Conservation (phyloP, 2,329 filamentous ascomycete genomes). For the Phoma sp. region DNA sequence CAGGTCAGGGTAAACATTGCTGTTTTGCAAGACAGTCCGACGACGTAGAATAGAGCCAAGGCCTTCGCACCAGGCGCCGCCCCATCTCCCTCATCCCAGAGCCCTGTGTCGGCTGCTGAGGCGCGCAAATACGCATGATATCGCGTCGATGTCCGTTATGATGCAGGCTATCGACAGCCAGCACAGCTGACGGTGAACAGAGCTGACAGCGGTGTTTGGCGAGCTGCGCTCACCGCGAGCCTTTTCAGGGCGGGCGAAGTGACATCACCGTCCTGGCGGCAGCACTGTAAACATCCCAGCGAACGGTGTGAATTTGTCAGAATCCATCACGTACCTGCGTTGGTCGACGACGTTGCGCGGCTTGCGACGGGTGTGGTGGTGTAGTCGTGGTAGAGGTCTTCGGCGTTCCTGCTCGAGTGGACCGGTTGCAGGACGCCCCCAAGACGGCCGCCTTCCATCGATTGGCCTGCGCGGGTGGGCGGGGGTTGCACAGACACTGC, state of each 20-base stretch:
- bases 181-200: background rate
- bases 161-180: background rate
- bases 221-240: background rate
- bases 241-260: conserved; percentile 13
- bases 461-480: background rate
- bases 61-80: background rate
- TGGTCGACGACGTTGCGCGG: background rate
- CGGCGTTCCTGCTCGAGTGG: conserved; percentile 15
- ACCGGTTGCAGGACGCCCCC: conserved; percentile 5
- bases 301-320: background rate
- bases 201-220: conserved; percentile 1
- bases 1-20: background rate
- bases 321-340: conserved; percentile 15
- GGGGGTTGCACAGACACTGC: no score
- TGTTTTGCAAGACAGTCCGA: background rate
- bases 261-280: conserved; percentile 10
- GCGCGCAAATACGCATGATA: background rate
- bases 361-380: conserved; percentile 6
- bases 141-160: background rate
- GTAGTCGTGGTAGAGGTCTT: conserved; percentile 14
- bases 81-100: background rate
- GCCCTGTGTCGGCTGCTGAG: background rate
- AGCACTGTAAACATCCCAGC: conserved; percentile 15
- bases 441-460: conserved; percentile 11
- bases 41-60: background rate